Evolutionary conservation across 495 filamentous ascomycete species (phyloP).

Genomic region (Penicillium cosmopolitanum): DNA sequence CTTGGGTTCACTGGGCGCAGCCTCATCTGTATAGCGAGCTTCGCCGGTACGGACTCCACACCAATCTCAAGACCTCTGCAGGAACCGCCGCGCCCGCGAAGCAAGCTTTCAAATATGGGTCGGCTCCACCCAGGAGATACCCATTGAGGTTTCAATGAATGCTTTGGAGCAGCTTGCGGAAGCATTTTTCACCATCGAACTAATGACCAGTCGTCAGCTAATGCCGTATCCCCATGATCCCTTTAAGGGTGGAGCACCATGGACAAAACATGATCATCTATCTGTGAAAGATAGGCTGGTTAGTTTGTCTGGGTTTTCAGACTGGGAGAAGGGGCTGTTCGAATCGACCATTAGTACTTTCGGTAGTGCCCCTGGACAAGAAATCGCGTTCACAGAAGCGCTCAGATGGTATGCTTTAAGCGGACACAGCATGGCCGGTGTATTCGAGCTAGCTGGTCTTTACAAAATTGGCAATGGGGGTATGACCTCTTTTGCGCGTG

Average conservation of each 20-base stretch:
- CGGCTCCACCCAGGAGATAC: background rate
- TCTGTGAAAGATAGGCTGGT: background rate
- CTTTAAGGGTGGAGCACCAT: background rate
- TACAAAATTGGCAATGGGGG: conserved; percentile 24
- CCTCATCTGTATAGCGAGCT: conserved; percentile 29
- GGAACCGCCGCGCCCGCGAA: conserved; percentile 11
- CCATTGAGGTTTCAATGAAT: background rate
- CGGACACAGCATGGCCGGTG: conserved; percentile 12
- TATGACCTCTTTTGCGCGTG: conserved; percentile 20
- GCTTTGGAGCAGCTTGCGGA: background rate
- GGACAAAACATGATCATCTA: background rate
- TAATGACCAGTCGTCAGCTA: background rate
- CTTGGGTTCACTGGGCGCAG: conserved; percentile 31
- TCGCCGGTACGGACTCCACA: conserved; percentile 25
- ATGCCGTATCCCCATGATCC: background rate
- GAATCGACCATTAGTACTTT: conserved; percentile 17
- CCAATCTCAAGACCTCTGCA: conserved; percentile 17
- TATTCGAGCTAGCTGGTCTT: conserved; percentile 16
- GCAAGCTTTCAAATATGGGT: background rate
- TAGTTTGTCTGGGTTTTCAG: conserved; percentile 7
- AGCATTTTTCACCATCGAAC: background rate
- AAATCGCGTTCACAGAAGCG: conserved; percentile 20
- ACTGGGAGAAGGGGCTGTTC: conserved; percentile 3
- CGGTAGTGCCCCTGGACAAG: conserved; percentile 19
- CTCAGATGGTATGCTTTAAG: conserved; percentile 27